phyloP scores from a whole-genome alignment of 179 eudicot genomes.

The Pouteria campechiana region DNA sequence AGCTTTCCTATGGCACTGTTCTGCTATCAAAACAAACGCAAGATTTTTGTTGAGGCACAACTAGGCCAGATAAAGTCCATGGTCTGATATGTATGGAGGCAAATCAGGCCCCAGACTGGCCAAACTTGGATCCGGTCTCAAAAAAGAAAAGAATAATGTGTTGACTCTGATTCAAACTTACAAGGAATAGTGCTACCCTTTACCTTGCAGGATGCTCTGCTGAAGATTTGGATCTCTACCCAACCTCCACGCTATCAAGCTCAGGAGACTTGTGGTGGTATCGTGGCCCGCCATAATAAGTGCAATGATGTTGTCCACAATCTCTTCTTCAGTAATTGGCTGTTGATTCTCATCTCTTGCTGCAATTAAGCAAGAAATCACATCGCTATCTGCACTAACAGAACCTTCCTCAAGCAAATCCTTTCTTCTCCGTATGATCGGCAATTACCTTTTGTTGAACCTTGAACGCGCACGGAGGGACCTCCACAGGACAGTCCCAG shows the following conservation, averaged over 20 bases:
- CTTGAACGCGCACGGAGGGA: background rate
- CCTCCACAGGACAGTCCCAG: background rate
- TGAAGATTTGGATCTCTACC: too few species aligned
- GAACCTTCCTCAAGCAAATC: background rate
- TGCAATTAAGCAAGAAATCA: background rate
- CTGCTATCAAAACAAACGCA: too few species aligned
- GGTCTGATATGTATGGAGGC: too few species aligned
- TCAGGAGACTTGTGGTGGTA: background rate
- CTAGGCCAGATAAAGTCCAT: too few species aligned
- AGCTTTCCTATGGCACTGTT: too few species aligned
- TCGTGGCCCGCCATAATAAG: conserved; percentile 2
- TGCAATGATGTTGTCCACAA: background rate
- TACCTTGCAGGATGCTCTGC: too few species aligned
- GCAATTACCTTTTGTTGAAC: background rate
- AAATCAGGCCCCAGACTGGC: too few species aligned
- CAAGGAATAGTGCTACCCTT: too few species aligned
- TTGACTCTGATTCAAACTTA: too few species aligned
- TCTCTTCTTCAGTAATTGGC: conserved; percentile 2
- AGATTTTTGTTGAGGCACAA: too few species aligned
- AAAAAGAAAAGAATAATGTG: too few species aligned
- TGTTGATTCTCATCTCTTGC: conserved; percentile 2
- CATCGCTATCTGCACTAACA: background rate
- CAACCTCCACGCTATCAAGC: background rate
- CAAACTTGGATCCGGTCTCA: too few species aligned
- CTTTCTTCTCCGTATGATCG: background rate